Base-by-base conservation (phyloP, 2,329 filamentous ascomycete genomes). In the Tothia fuscella region DNA sequence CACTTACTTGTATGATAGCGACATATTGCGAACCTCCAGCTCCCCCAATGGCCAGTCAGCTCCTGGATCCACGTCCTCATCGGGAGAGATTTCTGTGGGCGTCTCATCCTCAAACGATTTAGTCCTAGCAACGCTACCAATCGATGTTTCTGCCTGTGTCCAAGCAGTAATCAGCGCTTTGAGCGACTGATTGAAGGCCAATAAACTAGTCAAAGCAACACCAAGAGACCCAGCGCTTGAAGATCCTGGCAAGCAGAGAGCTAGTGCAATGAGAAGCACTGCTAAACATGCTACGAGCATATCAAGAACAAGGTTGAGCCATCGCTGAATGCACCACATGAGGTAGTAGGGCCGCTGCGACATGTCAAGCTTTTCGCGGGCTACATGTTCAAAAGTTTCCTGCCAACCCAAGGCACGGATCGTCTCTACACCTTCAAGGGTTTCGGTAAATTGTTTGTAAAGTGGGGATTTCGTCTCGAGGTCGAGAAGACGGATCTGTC, bases 131-230 rank as follows among this genome's bases (percentile, higher is more conserved):
- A 78, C 64, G 7, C 72, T 72, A 5, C 74, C 74, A 35, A 78
- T 66, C 26, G 67, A 66, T 0, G 72, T 77, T 48, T 78, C 74
- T 12, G 78, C 56, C 30, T 64, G 62, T 0, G 73, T 76, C 72
- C 72, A 78, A 32, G 63, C 65, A 0, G 61, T 53, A 6, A 73
- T 60, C 13, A 73, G 53, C 6, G 65, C 51, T 42, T 68, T 68
- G 45, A 76, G 60, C 37, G 61, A 65, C 30, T 67, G 60, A 31
- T 67, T 72, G 53, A 76, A 72, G 16, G 63, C 54, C 17, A 76
- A 65, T 22, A 74, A 62, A 43, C 71, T 72, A 19, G 73, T 54
- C 10, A 76, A 54, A 0, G 70, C 70, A 5, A 75, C 61, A 45
- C 71, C 72, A 5, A 73, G 62, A 38, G 65, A 67, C 19, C 67